These are phyloP conservation scores for Peterozyma toletana DNA, from an alignment of 805 yeast species.

Conservation along the genomic window DNA sequence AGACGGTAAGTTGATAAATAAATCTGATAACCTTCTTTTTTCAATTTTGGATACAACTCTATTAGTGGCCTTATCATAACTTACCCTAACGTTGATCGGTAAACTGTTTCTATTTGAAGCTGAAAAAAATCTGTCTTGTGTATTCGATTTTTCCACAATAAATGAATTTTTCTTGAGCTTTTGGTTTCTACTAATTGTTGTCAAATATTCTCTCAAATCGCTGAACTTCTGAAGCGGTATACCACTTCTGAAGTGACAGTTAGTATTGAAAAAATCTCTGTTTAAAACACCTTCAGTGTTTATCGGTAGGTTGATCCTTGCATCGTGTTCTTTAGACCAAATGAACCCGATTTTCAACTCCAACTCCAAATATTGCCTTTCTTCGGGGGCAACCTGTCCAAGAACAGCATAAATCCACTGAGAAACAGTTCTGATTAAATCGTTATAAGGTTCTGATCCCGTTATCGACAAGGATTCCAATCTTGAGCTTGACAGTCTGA, in stretches of 20 bases:
- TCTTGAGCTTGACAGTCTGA: neutral
- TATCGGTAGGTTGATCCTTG: constrained; percentile 57
- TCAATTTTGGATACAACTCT: constrained; percentile 62
- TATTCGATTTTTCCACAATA: constrained; percentile 52
- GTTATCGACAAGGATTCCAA: constrained; percentile 44
- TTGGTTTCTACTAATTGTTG: constrained; percentile 42
- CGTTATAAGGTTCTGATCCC: constrained; percentile 73
- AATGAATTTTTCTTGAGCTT: constrained; percentile 49
- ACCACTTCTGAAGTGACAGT: constrained; percentile 56
- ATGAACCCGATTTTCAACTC: constrained; percentile 72
- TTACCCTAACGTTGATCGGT: constrained; percentile 58
- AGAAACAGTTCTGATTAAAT: constrained; percentile 71
- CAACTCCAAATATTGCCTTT: constrained; percentile 52
- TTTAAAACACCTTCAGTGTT: constrained; percentile 57
- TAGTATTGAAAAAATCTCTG: constrained; percentile 41
- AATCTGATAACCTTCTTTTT: constrained; percentile 67
- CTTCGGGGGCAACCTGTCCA: constrained; percentile 42
- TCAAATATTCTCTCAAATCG: constrained; percentile 47
- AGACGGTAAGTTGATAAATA: constrained; percentile 69
- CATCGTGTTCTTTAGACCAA: constrained; percentile 55
- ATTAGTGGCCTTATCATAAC: constrained; percentile 62
- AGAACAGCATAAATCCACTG: constrained; percentile 87
- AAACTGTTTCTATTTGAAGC: constrained; percentile 57
- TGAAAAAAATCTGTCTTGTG: constrained; percentile 56
- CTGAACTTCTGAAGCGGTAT: constrained; percentile 56